phyloP scores from a whole-genome alignment of 129 eudicot species.

The Logfia minima region DNA sequence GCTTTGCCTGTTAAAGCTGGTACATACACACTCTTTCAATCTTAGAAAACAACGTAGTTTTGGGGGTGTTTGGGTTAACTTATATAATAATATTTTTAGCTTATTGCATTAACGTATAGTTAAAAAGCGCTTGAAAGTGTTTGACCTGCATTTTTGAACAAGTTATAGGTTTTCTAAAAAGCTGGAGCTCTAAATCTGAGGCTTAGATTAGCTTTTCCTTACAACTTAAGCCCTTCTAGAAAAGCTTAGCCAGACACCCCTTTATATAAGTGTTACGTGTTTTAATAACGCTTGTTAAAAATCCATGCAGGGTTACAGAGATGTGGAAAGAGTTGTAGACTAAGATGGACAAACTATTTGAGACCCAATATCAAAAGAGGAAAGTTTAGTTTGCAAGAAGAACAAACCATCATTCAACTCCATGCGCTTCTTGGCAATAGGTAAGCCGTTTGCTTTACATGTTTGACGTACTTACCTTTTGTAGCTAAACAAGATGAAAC shows the following conservation, averaged over 20 bases:
- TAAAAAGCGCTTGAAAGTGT: too few relatives aligned
- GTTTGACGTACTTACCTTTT: not conserved
- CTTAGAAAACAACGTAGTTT: not conserved
- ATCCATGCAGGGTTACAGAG: conserved; percentile 49
- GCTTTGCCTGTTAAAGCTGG: conserved; percentile 72
- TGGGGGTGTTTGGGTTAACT: too few relatives aligned
- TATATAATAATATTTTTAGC: too few relatives aligned
- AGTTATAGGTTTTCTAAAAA: not conserved
- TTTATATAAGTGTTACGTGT: not conserved
- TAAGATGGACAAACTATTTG: conserved; percentile 66
- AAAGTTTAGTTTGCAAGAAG: conserved; percentile 67
- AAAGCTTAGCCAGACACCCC: not conserved
- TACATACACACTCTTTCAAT: not conserved
- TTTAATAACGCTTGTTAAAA: not conserved
- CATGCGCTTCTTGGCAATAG: conserved; percentile 85
- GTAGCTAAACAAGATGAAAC: not conserved
- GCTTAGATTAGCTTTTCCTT: not conserved
- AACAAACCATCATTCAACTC: conserved; percentile 70
- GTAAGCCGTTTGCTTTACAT: conserved; percentile 21
- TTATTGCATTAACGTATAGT: too few relatives aligned
- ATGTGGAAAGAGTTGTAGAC: conserved; percentile 70
- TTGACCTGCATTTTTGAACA: too few relatives aligned
- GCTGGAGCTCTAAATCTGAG: not conserved
- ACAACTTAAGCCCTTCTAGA: not conserved
- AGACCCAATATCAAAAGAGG: conserved; percentile 77